Evolutionary conservation across 768 basidiomycete species (phyloP).

Genomic region (Leucogyrophana mollusca): DNA sequence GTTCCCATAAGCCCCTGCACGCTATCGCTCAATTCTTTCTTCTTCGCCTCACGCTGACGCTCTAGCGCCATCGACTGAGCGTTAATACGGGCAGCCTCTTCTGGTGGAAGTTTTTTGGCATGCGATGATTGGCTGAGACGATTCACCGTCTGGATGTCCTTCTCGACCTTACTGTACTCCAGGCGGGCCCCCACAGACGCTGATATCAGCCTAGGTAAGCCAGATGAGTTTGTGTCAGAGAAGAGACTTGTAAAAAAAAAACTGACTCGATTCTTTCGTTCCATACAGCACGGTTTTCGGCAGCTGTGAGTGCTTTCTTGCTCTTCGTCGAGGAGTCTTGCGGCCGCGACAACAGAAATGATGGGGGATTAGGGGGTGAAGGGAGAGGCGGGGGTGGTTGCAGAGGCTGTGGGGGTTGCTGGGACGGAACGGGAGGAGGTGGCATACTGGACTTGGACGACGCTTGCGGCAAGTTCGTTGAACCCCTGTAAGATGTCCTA

Average conservation of each 20-base stretch:
- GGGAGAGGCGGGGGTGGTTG: constrained; percentile 20
- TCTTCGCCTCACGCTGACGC: constrained; percentile 24
- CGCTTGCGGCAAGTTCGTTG: neutral
- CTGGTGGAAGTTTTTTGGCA: constrained; percentile 20
- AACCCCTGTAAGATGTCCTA: neutral
- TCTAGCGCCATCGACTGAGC: constrained; percentile 23
- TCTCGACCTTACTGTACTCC: constrained; percentile 30
- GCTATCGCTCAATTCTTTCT: constrained; percentile 28
- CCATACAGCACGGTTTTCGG: constrained; percentile 39
- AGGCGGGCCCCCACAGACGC: constrained; percentile 31
- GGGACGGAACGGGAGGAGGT: neutral
- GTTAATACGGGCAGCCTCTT: constrained; percentile 20
- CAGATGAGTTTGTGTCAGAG: constrained; percentile 1
- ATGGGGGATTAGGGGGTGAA: constrained; percentile 18
- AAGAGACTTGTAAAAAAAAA: neutral
- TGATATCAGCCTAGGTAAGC: constrained; percentile 32
- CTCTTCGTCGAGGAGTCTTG: neutral
- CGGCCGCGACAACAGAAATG: neutral
- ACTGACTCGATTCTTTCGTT: constrained; percentile 40
- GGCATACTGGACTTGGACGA: neutral
- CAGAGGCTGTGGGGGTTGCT: constrained; percentile 12
- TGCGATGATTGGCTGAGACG: constrained; percentile 22
- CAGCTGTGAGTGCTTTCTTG: constrained; percentile 25
- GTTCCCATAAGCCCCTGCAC: constrained; percentile 30
- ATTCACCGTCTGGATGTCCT: constrained; percentile 28